Evolutionary conservation across 495 filamentous ascomycete genomes (phyloP), one percentile per base, ranked within the genome.

Genomic region (Penicillium mononematosum): DNA sequence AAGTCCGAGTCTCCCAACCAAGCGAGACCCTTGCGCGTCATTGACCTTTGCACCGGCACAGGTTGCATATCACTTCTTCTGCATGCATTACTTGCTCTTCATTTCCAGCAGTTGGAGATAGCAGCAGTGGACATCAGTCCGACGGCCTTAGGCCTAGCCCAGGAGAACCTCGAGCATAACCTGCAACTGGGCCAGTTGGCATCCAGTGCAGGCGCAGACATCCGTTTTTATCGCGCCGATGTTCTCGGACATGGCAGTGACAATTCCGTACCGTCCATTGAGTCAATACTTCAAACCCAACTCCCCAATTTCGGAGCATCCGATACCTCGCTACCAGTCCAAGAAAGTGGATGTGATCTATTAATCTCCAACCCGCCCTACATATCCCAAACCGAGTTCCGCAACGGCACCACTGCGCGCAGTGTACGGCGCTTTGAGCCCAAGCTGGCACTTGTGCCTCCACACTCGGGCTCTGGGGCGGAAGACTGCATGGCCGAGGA

Each of bases 351-450:
- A 24, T 84, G 80, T 55, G 88, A 96, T 59, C 65, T 98, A n/a
- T 67, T 98, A 0, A 83, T 91, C 32, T 84, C 88, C 5, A 98
- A 98, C 70, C 94, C 94, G 11, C 94, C 94, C 0, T 98, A 98
- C 70, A 88, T 98, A 46, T 93, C 92, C 11, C 66, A 68, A 0
- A 17, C 50, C 0, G 75, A 77, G 2, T 95, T 88, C 60, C 58
- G 62, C 2, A 73, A 66, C 11, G 79, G 75, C 3, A 82, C 76
- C 0, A 91, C 88, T 0, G 74, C 79, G 0, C 83, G 88, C 45
- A 89, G 85, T 25, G 94, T 98, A 25, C 79, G 92, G 4, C 83
- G 81, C 19, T 89, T 81, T 67, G 94, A 98, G 72, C 94, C 94
- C 0, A 79, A 74, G 53, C 62, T 85, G 6, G 94, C 94, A 5